Percentiles rank a stretch among this genome's conserved stretches.
Conservation (phyloP, 768 basidiomycete species). For the Kwoniella newhampshirensis region DNA sequence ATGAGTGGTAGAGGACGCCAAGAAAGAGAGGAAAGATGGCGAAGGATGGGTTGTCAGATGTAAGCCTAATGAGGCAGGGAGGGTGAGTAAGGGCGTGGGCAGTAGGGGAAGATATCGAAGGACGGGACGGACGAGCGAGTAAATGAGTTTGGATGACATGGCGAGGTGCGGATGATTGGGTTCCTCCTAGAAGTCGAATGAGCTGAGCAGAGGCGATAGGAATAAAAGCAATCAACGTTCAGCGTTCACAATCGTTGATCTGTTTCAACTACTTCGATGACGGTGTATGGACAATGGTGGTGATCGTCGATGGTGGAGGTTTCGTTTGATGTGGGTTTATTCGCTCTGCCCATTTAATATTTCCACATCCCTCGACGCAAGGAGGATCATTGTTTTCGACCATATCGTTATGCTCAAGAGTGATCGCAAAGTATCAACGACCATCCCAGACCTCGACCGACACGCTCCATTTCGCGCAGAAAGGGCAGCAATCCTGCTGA, state of each 20-base stretch:
- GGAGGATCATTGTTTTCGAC: too few species aligned
- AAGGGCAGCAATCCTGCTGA: too few species aligned
- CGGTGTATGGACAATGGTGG: neutral
- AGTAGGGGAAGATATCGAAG: slow-evolving; percentile 23
- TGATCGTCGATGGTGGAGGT: slow-evolving; percentile 12
- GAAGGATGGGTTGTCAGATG: slow-evolving; percentile 26
- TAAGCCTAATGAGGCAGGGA: slow-evolving; percentile 17
- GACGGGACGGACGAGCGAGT: slow-evolving; percentile 13
- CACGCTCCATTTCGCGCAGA: too few species aligned
- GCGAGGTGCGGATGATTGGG: too few species aligned
- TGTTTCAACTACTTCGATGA: neutral
- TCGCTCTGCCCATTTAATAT: neutral
- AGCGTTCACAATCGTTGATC: neutral
- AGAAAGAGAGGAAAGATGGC: slow-evolving; percentile 22
- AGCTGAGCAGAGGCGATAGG: neutral
- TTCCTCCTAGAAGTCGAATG: too few species aligned
- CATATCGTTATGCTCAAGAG: too few species aligned
- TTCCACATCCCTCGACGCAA: neutral
- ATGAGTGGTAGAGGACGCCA: slow-evolving; percentile 30
- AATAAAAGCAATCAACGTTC: slow-evolving; percentile 4
- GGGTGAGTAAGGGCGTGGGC: slow-evolving; percentile 26
- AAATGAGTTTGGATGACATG: slow-evolving; percentile 17
- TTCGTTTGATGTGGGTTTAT: neutral
- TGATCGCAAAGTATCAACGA: too few species aligned
- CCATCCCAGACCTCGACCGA: too few species aligned